Conservation (phyloP, 164 flowering plant species). For the Chimonanthus salicifolius region DNA sequence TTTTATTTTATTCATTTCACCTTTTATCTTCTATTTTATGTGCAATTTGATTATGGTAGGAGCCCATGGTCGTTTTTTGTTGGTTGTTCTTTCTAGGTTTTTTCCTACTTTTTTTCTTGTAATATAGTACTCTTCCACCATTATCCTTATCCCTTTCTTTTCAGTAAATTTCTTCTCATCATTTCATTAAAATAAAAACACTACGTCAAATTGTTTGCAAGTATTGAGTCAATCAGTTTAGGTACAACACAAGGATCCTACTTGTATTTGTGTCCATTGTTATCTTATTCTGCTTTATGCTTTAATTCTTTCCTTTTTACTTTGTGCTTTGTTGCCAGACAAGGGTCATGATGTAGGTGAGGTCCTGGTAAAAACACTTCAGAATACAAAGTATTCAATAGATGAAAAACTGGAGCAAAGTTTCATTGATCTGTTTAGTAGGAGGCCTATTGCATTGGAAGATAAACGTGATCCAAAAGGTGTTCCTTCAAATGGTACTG, state of each 20-base stretch:
- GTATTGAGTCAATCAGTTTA: too few relatives aligned
- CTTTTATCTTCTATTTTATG: too few relatives aligned
- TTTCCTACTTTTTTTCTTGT: too few relatives aligned
- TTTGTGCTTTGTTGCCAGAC: conserved; percentile 34
- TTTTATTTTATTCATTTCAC: too few relatives aligned
- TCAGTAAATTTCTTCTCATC: too few relatives aligned
- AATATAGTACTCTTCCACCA: neutral
- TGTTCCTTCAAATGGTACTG: conserved; percentile 4
- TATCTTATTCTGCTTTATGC: neutral
- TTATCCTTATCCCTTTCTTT: neutral
- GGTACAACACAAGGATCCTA: neutral
- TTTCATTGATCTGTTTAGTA: conserved; percentile 52
- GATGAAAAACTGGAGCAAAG: conserved; percentile 79
- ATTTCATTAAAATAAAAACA: too few relatives aligned
- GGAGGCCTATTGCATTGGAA: conserved; percentile 28
- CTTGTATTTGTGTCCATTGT: too few relatives aligned
- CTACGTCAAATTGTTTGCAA: too few relatives aligned
- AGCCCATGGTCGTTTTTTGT: too few relatives aligned
- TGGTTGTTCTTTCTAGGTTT: too few relatives aligned
- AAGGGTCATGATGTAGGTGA: conserved; percentile 72
- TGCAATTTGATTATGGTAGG: neutral
- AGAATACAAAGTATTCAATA: conserved; percentile 72
- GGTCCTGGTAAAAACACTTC: conserved; percentile 71
- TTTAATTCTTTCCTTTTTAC: neutral
- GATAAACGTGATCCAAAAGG: conserved; percentile 22